phyloP scores from a whole-genome alignment of 176 grass and related monocot genomes.

The Themeda triandra region DNA sequence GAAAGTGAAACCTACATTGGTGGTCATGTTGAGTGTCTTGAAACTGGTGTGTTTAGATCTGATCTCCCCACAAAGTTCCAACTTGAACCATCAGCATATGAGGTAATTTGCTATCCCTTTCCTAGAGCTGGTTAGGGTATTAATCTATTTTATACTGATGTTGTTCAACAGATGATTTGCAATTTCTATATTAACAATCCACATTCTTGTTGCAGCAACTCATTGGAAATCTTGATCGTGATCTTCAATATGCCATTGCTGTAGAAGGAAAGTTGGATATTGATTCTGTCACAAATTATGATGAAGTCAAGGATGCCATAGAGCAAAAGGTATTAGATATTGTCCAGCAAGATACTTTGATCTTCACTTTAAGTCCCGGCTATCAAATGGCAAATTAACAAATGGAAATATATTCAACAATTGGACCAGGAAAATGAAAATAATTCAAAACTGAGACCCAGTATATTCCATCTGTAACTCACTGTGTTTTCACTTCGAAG shows the following conservation, averaged over 20 bases:
- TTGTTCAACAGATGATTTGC: not conserved
- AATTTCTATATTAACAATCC: constrained; percentile 26
- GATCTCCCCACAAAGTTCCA: constrained; percentile 98
- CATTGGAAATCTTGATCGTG: constrained; percentile 92
- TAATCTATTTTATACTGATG: constrained; percentile 16
- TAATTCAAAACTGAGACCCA: not conserved
- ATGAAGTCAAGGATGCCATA: constrained; percentile 96
- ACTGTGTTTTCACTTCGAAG: not conserved
- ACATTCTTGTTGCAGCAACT: constrained; percentile 66
- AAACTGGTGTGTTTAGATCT: constrained; percentile 99
- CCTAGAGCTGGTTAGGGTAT: constrained; percentile 20
- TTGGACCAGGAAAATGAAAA: not conserved
- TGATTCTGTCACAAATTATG: constrained; percentile 84
- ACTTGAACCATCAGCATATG: constrained; percentile 72
- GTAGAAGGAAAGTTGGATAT: constrained; percentile 94
- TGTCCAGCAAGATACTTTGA: constrained; percentile 21
- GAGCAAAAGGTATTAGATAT: constrained; percentile 65
- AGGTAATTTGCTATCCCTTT: constrained; percentile 50
- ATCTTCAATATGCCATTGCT: constrained; percentile 87
- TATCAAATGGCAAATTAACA: not conserved
- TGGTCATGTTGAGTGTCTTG: constrained; percentile 98
- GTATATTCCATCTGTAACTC: not conserved
- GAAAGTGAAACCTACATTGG: constrained; percentile 99
- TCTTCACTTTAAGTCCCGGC: not conserved
- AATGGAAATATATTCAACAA: not conserved